Evolutionary conservation across 148 eudicot species (phyloP).

Genomic region (Fallopia convolvulus): DNA sequence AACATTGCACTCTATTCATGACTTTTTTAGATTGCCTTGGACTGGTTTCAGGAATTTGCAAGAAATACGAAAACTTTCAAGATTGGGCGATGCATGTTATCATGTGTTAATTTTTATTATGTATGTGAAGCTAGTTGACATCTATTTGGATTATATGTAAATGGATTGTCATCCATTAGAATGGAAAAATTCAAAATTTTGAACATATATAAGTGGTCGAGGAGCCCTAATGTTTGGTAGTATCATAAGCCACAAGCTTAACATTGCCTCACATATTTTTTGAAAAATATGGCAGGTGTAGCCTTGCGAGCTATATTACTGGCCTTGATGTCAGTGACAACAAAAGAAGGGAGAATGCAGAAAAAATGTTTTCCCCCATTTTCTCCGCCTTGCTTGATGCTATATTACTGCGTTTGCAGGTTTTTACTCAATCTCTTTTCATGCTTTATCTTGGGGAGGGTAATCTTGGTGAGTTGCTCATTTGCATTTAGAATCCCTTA

Average conservation of each 20-base stretch:
- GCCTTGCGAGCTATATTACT: conserved; percentile 68
- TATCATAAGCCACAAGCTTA: background rate
- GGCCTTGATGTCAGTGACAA: conserved; percentile 40
- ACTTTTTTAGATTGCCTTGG: background rate
- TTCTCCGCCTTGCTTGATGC: conserved; percentile 85
- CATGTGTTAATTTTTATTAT: background rate
- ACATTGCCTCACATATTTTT: background rate
- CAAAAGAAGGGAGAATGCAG: conserved; percentile 37
- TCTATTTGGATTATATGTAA: background rate
- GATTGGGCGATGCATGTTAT: background rate
- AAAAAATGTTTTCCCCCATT: conserved; percentile 48
- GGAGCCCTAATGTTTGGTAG: background rate
- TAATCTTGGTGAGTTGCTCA: background rate
- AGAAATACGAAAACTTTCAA: background rate
- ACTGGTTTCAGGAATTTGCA: background rate
- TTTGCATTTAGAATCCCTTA: background rate
- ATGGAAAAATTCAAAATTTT: background rate
- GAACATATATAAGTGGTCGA: background rate
- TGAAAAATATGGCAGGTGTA: conserved; percentile 47
- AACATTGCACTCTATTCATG: background rate
- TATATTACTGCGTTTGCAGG: conserved; percentile 81
- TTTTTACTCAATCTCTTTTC: conserved; percentile 11
- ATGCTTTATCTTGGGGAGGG: background rate
- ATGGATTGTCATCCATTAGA: background rate
- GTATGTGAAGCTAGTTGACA: background rate